phyloP scores from a whole-genome alignment of 345 rosid species.

The Rhodamnia argentea region DNA sequence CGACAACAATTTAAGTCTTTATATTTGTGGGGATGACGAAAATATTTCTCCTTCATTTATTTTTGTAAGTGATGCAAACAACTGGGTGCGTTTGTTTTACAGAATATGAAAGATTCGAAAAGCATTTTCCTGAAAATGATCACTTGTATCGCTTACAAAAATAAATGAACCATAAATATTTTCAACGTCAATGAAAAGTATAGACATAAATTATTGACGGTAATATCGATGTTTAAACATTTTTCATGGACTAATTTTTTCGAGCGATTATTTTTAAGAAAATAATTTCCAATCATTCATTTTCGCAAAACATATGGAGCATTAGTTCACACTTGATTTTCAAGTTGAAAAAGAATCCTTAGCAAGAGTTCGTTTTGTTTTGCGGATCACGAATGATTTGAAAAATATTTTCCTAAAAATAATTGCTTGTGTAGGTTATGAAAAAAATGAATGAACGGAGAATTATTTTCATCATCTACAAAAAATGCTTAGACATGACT shows the following conservation, averaged over 20 bases:
- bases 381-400: rapidly evolving
- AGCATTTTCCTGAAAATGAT: neutral
- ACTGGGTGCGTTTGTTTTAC: neutral
- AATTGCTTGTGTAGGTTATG: rapidly evolving
- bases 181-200: neutral
- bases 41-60: neutral
- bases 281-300: neutral
- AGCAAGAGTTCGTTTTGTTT: rapidly evolving
- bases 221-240: neutral
- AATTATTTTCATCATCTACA: neutral
- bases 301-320: rapidly evolving
- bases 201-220: neutral
- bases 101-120: neutral
- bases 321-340: neutral
- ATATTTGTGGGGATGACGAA: neutral
- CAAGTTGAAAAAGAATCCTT: neutral
- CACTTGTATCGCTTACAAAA: neutral
- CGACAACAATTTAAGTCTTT: neutral
- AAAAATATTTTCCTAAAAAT: neutral
- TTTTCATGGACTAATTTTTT: neutral
- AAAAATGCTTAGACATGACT: neutral
- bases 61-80: neutral
- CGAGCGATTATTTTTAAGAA: neutral
- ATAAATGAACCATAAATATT: neutral
- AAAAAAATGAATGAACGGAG: neutral